Conservation (phyloP, 192 early-diverging fungal genomes). For the Chytriomyces sp. region DNA sequence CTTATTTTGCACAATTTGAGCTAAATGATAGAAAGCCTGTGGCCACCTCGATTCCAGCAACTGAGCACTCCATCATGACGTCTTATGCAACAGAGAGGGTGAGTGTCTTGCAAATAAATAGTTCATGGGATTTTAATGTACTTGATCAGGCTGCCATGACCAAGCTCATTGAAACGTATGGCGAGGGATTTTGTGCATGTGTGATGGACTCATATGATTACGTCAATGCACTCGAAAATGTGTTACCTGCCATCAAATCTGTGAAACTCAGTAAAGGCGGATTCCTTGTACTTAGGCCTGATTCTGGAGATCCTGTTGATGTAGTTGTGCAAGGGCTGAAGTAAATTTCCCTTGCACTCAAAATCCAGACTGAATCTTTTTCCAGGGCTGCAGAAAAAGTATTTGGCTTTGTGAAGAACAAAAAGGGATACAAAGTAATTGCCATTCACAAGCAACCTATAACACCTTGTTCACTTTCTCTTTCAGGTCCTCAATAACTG, state of each 20-base stretch:
- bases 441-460: neutral
- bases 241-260: constrained; percentile 69
- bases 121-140: neutral
- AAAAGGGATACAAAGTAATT: constrained; percentile 78
- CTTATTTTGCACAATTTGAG: constrained; percentile 74
- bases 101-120: neutral
- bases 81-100: constrained; percentile 68
- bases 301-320: constrained; percentile 80
- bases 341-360: constrained; percentile 39
- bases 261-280: constrained; percentile 77
- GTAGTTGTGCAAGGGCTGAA: constrained; percentile 72
- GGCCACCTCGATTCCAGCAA: constrained; percentile 80
- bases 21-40: constrained; percentile 76
- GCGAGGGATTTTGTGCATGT: constrained; percentile 74
- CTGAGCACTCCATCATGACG: constrained; percentile 91
- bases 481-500: constrained; percentile 67
- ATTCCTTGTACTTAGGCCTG: constrained; percentile 79
- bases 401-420: constrained; percentile 70
- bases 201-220: constrained; percentile 95
- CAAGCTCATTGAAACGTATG: constrained; percentile 67
- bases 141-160: constrained; percentile 62
- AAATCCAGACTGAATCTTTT: neutral
- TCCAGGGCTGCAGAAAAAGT: constrained; percentile 68
- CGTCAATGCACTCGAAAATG: constrained; percentile 65
- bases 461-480: constrained; percentile 24